phyloP scores from a whole-genome alignment of 331 rosid species.

The Rosa hybrid region DNA sequence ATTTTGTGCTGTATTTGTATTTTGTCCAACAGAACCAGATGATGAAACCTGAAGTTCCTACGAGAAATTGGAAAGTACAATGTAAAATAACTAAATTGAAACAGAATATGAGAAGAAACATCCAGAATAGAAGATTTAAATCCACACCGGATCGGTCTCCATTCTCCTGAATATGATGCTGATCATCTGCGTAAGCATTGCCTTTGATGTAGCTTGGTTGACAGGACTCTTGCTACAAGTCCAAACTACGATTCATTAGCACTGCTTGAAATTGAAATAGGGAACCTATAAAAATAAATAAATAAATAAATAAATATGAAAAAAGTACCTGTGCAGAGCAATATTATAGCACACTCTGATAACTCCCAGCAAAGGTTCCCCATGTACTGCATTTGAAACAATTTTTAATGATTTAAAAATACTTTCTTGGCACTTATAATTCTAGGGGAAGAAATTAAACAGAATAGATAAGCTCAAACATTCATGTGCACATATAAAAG shows the following conservation, averaged over 20 bases:
- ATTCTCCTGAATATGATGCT: conserved; percentile 90
- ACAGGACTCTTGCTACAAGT: conserved; percentile 91
- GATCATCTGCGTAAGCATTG: conserved; percentile 98
- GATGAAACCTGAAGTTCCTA: conserved; percentile 56
- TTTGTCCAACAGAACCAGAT: conserved; percentile 53
- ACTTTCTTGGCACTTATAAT: not conserved
- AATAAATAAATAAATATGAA: conserved; percentile 11
- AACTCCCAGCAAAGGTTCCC: conserved; percentile 91
- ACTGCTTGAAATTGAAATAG: conserved; percentile 25
- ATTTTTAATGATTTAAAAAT: not conserved
- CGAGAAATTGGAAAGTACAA: conserved; percentile 24
- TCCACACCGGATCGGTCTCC: conserved; percentile 84
- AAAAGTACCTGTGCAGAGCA: conserved; percentile 94
- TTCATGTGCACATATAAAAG: conserved; percentile 4
- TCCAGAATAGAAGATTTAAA: conserved; percentile 29
- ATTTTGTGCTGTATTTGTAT: conserved; percentile 50
- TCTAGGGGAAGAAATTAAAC: not conserved
- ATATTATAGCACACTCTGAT: conserved; percentile 97
- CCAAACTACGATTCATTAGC: conserved; percentile 39
- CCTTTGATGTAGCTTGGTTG: conserved; percentile 99
- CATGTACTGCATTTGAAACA: conserved; percentile 73
- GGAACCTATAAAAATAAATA: conserved; percentile 12
- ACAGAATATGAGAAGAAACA: conserved; percentile 11
- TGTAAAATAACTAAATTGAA: conserved; percentile 15
- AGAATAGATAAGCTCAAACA: conserved; percentile 8